Conservation (phyloP, 1,139 yeast genomes). For the Nakaseomyces sp. region DNA sequence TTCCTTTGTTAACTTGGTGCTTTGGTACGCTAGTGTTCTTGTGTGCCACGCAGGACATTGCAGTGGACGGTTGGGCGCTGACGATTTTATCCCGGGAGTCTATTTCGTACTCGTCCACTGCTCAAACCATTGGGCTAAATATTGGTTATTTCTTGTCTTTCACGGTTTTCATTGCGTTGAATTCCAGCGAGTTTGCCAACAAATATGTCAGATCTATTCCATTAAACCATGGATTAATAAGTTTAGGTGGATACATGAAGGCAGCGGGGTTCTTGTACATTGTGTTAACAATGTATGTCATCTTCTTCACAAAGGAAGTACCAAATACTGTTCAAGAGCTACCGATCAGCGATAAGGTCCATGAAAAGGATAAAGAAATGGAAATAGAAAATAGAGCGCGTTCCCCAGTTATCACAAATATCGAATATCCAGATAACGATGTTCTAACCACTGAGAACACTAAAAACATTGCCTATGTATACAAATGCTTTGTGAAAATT, state of each 20-base stretch:
- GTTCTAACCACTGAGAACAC: constrained; percentile 24
- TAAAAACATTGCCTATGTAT: constrained; percentile 41
- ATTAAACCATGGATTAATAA: constrained; percentile 52
- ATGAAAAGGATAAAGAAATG: constrained; percentile 30
- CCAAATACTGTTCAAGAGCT: constrained; percentile 34
- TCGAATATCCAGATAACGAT: constrained; percentile 19
- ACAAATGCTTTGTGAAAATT: constrained; percentile 67
- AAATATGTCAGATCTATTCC: constrained; percentile 63
- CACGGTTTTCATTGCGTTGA: constrained; percentile 82
- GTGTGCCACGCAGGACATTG: constrained; percentile 97
- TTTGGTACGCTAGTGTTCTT: constrained; percentile 74
- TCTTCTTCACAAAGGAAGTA: constrained; percentile 54
- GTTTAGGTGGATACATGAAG: constrained; percentile 64
- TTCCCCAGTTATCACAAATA: constrained; percentile 2
- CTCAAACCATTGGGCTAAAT: constrained; percentile 91
- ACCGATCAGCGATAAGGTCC: constrained; percentile 32
- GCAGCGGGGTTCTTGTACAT: constrained; percentile 74
- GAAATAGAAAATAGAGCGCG: constrained; percentile 15
- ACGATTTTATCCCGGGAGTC: constrained; percentile 74
- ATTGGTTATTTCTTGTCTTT: constrained; percentile 88
- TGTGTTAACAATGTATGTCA: constrained; percentile 54
- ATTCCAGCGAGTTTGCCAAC: constrained; percentile 88
- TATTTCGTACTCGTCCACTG: constrained; percentile 90
- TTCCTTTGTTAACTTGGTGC: constrained; percentile 33
- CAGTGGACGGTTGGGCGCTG: constrained; percentile 98